Evolutionary conservation across 2,329 filamentous ascomycete species (phyloP), one percentile per base, ranked within the genome.

Genomic region (Westerdykella aurantiaca): DNA sequence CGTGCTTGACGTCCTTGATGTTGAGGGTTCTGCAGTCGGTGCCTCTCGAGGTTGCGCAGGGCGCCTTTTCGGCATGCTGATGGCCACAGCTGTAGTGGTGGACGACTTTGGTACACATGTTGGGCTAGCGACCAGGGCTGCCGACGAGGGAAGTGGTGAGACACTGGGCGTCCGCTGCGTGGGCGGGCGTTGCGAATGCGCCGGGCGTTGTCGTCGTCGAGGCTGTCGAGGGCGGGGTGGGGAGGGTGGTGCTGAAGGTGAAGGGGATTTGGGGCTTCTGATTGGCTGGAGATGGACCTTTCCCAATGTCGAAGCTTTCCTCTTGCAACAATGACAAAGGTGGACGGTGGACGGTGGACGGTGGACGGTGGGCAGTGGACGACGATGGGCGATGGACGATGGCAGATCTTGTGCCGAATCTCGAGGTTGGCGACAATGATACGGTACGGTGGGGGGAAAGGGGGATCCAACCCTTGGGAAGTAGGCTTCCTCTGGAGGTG

Each of bases 71-170:
- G 38, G 61, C 55, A 33, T 64, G 61, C 46, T 64, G 61, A 56
- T 74, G 72, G 52, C 69, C 70, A 58, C 72, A 75, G 53, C 64
- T 61, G 58, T 74, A 75, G 42, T 60, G 57, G 63, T 74, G 72
- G 52, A 72, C 64, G 51, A 74, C 65, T 56, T 70, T 63, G 45
- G 66, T 72, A 59, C 72, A 75, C 71, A 74, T 74, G 55, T 42
- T 55, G 54, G 54, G 54, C 50, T 10, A 37, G 45, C 21, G 38
- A 10, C 25, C 31, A 29, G 39, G 39, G 39, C 51, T 35, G 47
- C 44, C 41, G 43, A 37, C 34, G 43, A 18, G 39, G 46, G 44
- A 50, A 39, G 29, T 31, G 41, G 34, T n/a, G 46, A 45, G 46
- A 45, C 45, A 58, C 52, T 40, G 41, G 37, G 40, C 25, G 41